Evolutionary conservation across 106 monocot species (phyloP).

Genomic region (Posidonia australis): DNA sequence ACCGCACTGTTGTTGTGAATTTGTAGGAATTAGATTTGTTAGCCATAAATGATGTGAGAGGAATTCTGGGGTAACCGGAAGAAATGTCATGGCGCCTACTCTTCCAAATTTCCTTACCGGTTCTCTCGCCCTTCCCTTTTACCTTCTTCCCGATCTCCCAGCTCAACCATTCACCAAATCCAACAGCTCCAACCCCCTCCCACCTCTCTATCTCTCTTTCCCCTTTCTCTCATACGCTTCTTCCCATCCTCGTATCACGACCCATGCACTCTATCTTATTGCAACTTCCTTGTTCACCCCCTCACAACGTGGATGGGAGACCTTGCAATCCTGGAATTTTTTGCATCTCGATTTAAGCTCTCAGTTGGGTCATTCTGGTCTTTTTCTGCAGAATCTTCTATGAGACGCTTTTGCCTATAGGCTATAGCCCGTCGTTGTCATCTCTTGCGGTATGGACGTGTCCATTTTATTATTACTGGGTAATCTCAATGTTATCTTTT

Average conservation of each 20-base stretch:
- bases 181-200: neutral
- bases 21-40: too few relatives aligned
- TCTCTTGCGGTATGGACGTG: too few relatives aligned
- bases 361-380: too few relatives aligned
- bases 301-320: neutral
- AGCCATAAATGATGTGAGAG: too few relatives aligned
- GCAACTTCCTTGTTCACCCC: neutral
- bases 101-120: neutral
- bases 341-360: too few relatives aligned
- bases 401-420: too few relatives aligned
- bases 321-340: neutral
- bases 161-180: neutral
- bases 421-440: too few relatives aligned
- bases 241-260: neutral
- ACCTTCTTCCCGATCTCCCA: neutral
- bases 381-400: too few relatives aligned
- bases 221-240: neutral
- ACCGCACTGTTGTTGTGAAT: too few relatives aligned
- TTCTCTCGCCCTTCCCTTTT: conserved; percentile 5
- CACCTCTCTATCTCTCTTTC: neutral
- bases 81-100: neutral
- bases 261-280: neutral
- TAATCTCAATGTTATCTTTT: too few relatives aligned
- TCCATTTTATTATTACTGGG: too few relatives aligned
- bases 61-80: neutral